A percentile compares a stretch with the other conserved stretches of the same genome.
Conservation (phyloP, 495 filamentous ascomycete genomes). For the Haplographium delicatum region DNA sequence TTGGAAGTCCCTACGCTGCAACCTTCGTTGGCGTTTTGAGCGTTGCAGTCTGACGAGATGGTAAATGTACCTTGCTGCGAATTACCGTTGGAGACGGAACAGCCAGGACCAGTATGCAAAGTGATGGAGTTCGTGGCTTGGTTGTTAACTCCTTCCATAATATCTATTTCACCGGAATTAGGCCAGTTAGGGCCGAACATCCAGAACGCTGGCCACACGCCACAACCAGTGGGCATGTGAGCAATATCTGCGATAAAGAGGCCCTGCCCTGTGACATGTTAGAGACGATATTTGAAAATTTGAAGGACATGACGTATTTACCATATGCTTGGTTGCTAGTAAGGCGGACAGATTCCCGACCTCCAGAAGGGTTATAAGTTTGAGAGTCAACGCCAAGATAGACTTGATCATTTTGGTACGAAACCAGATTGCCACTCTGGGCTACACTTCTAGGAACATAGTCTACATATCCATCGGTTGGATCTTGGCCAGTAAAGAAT, state of each 20-base stretch:
- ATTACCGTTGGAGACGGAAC: constrained; percentile 48
- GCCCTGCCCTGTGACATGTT: constrained; percentile 57
- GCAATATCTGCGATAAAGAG: constrained; percentile 67
- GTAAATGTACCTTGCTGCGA: constrained; percentile 36
- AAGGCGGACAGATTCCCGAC: constrained; percentile 60
- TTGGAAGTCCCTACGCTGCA: constrained; percentile 36
- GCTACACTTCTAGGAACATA: constrained; percentile 48
- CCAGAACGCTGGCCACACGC: constrained; percentile 61
- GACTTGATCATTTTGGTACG: constrained; percentile 36
- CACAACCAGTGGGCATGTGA: constrained; percentile 67
- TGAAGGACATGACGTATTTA: constrained; percentile 53
- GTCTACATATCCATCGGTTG: constrained; percentile 53
- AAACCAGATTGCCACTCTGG: constrained; percentile 52
- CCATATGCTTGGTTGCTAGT: constrained; percentile 53
- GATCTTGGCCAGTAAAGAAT: constrained; percentile 37
- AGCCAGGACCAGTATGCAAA: constrained; percentile 62
- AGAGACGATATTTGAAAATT: constrained; percentile 60
- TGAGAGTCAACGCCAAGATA: constrained; percentile 41
- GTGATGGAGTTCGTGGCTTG: constrained; percentile 57
- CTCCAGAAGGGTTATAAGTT: constrained; percentile 31
- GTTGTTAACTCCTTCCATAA: constrained; percentile 72
- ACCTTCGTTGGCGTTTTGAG: constrained; percentile 45
- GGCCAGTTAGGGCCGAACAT: constrained; percentile 68
- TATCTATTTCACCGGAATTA: constrained; percentile 70
- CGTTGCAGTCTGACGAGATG: constrained; percentile 49